phyloP scores from a whole-genome alignment of 2,329 filamentous ascomycete genomes.

The Fusarium sp. region DNA sequence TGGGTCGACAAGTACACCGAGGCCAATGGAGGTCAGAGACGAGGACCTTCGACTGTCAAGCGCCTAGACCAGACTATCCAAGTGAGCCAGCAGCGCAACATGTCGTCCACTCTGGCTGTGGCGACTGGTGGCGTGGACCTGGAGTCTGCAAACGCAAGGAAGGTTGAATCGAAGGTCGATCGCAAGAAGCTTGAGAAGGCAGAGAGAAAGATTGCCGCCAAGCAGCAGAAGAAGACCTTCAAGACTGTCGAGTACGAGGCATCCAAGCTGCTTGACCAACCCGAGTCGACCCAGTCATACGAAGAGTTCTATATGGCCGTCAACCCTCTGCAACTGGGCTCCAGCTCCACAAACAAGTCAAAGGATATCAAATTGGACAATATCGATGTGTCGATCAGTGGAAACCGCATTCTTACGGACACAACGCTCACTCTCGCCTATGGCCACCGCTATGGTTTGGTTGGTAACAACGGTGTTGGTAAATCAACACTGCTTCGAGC shows the following conservation, averaged over 20 bases:
- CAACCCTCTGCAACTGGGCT: constrained; percentile 90
- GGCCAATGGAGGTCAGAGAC: constrained; percentile 75
- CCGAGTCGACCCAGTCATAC: constrained; percentile 87
- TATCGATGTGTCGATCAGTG: constrained; percentile 92
- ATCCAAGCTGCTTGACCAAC: constrained; percentile 84
- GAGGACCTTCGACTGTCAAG: constrained; percentile 79
- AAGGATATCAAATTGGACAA: constrained; percentile 99
- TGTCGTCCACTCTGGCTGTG: constrained; percentile 93
- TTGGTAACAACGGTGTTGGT: constrained; percentile 99
- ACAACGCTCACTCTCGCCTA: constrained; percentile 91
- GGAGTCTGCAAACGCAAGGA: constrained; percentile 90
- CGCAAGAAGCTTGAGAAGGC: constrained; percentile 99
- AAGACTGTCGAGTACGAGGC: constrained; percentile 99
- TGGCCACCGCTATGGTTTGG: constrained; percentile 92
- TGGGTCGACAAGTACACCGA: constrained; percentile 86
- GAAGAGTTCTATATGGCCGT: constrained; percentile 99
- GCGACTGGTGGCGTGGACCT: constrained; percentile 86
- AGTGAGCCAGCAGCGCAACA: constrained; percentile 91
- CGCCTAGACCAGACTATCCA: constrained; percentile 94
- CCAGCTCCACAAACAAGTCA: constrained; percentile 80
- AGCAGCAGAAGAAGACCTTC: constrained; percentile 98
- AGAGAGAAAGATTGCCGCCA: constrained; percentile 95
- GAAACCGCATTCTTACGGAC: constrained; percentile 87
- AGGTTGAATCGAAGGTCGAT: constrained; percentile 97
- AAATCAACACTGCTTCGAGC: constrained; percentile 95